Percentiles rank a stretch among this genome's conserved stretches.
phyloP scores from a whole-genome alignment of 2,329 filamentous ascomycete species.

The Nannizziopsis arthrosporioides region DNA sequence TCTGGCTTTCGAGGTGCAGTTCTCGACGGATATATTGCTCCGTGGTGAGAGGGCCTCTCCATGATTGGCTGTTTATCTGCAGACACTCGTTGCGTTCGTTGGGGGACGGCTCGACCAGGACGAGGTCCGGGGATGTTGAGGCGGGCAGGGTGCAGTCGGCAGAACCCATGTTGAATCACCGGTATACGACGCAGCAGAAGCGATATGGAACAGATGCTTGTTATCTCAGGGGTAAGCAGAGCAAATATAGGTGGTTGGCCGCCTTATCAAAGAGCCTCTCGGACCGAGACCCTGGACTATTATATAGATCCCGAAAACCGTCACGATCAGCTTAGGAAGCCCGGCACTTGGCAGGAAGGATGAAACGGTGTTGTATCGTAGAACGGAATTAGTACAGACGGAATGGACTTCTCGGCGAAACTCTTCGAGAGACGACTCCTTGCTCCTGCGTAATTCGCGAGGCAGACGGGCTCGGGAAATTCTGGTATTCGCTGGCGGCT shows the following conservation, averaged over 20 bases:
- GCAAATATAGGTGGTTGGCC: slow-evolving; percentile 7
- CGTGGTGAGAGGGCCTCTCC: slow-evolving; percentile 45
- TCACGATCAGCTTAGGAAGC: not conserved
- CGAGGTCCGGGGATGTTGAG: slow-evolving; percentile 40
- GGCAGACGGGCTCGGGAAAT: slow-evolving; percentile 2
- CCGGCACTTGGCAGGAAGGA: not conserved
- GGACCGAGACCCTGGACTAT: not conserved
- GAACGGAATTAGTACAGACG: too few species aligned
- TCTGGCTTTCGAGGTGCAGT: slow-evolving; percentile 39
- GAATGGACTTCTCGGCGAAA: slow-evolving; percentile 4
- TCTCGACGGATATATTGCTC: slow-evolving; percentile 50
- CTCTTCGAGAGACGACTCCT: slow-evolving; percentile 7
- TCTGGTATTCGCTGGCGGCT: slow-evolving; percentile 7
- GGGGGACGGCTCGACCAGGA: slow-evolving; percentile 44
- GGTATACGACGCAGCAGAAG: not conserved
- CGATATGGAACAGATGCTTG: not conserved
- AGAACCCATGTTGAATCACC: slow-evolving; percentile 26
- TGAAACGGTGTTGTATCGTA: too few species aligned
- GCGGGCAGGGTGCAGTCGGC: slow-evolving; percentile 34
- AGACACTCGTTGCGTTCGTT: slow-evolving; percentile 43
- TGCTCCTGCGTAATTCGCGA: not conserved
- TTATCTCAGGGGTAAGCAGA: slow-evolving; percentile 2
- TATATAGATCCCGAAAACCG: slow-evolving; percentile 1
- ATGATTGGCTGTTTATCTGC: slow-evolving; percentile 44
- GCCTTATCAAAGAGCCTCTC: slow-evolving; percentile 7